phyloP scores from a whole-genome alignment of 208 protist genomes.

The Crithidia acanthocephali region DNA sequence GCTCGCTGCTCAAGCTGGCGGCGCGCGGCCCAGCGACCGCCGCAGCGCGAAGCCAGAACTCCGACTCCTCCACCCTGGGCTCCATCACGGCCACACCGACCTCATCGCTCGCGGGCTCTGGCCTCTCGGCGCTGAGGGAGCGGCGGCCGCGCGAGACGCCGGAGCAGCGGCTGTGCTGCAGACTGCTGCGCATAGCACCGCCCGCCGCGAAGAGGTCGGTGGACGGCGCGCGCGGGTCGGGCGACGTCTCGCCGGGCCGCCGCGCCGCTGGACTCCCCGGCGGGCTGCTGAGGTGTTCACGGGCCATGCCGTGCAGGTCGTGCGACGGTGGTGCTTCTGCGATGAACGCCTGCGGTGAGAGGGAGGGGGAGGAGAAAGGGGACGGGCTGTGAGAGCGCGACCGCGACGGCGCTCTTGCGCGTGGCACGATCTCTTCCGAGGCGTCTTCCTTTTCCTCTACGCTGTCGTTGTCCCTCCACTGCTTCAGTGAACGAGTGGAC shows the following conservation, averaged over 20 bases:
- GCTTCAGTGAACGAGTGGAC: background rate
- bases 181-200: constrained; percentile 36
- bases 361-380: constrained; percentile 10
- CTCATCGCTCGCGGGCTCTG: background rate
- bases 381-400: constrained; percentile 30
- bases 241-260: constrained; percentile 26
- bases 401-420: constrained; percentile 3
- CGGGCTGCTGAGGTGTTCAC: background rate
- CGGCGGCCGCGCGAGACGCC: constrained; percentile 39
- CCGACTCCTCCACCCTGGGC: background rate
- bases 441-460: background rate
- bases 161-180: constrained; percentile 43
- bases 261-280: background rate
- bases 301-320: background rate
- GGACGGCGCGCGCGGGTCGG: constrained; percentile 35
- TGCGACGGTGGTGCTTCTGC: background rate
- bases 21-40: background rate
- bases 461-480: constrained; percentile 3
- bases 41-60: constrained; percentile 13
- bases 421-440: background rate
- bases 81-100: too few species aligned
- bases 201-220: constrained; percentile 36
- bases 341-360: background rate
- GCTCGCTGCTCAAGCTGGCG: constrained; percentile 16
- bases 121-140: constrained; percentile 26